Evolutionary conservation across 257 asterid genomes (phyloP).

Genomic region (Solanum pinnatisectum): DNA sequence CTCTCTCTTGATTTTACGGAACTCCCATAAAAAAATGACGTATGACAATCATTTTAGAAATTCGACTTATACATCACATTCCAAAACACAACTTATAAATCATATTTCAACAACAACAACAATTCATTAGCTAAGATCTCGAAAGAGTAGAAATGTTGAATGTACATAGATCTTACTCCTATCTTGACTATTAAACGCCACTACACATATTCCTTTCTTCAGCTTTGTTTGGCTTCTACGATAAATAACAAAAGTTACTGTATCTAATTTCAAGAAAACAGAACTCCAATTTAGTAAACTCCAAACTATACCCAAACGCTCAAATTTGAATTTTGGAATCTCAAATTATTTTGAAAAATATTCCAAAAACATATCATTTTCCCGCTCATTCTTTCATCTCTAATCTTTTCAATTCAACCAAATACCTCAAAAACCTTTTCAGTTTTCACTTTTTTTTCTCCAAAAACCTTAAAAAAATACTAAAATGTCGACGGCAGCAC

Average conservation of each 20-base stretch:
- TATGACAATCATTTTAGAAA: no score
- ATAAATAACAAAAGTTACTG: not conserved
- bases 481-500: conserved; percentile 30
- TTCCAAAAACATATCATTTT: not conserved
- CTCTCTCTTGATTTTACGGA: no score
- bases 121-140: not conserved
- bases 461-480: not conserved
- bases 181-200: no score
- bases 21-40: no score
- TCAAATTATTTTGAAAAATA: not conserved
- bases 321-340: not conserved
- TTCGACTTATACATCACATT: not conserved
- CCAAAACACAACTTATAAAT: not conserved
- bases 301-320: not conserved
- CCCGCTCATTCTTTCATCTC: not conserved
- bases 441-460: not conserved
- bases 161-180: fast-evolving
- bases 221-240: not conserved
- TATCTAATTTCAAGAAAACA: not conserved
- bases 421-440: not conserved
- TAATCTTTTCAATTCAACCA: not conserved
- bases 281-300: not conserved
- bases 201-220: not conserved
- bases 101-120: not conserved
- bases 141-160: fast-evolving